Base-by-base conservation (phyloP, 179 eudicot genomes). In the Nepenthes alata region DNA sequence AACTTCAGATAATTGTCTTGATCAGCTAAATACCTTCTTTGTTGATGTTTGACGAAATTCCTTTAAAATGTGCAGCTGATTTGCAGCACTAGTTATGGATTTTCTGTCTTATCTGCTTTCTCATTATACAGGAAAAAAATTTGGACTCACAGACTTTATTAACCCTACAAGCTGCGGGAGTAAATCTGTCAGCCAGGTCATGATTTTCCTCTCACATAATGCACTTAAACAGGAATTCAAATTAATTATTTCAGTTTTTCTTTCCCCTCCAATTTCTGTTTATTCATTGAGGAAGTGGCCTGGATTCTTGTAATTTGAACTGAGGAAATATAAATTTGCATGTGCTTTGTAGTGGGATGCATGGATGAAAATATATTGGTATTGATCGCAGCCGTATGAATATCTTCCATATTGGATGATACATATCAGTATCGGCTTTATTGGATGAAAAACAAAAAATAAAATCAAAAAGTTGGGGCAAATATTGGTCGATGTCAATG, bases 111-210 rank as follows among this genome's bases (percentile, higher is more conserved):
- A 14, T 62, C 15, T 54, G 12, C 13, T 51, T 55, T n/a, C 47
- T 44, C 16, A 16, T 56, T 54, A 37, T 54, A 61, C 81, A 89
- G 96, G 85, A 16, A 77, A 86, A 66, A 73, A 67, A 47, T 89
- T 89, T 67, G 98, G 98, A 67, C 72, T 93, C 16, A 89, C 98
- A 51, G 86, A 89, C 59, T 91, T 79, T 62, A 77, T 91, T 36
- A 85, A 84, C 66, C 64, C 95, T 2, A 52, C 15, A 16, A 71
- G 37, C 37, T 74, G 73, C 70, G 74, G 70, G 53, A 75, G 81
- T 5, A 80, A 78, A 70, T 55, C 88, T 51, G 10, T 55, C 25
- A 65, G 68, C 45, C 53, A 65, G 68, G 68, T 65, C 8, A 4
- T 7, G 6, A 5, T 34, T 37, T 6, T 10, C 11, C 4, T 10